phyloP scores from a whole-genome alignment of 2,329 filamentous ascomycete species.

The Orbilia blumenaviensis region DNA sequence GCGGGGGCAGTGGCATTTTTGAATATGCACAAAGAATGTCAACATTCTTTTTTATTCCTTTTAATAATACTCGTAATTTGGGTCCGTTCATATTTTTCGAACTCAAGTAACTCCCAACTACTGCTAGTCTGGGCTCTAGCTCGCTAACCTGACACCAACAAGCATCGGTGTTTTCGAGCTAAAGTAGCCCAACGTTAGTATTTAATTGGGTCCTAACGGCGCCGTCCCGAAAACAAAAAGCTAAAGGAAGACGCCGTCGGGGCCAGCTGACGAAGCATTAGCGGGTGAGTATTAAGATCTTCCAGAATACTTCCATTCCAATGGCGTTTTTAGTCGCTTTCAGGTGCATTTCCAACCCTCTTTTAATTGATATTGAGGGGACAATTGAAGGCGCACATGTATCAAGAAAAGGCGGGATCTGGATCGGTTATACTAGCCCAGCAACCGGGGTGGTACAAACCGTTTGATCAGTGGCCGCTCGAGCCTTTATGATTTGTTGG shows the following conservation, averaged over 20 bases:
- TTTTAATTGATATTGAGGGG: slow-evolving; percentile 12
- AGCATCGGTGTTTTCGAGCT: slow-evolving; percentile 5
- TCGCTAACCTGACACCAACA: slow-evolving; percentile 17
- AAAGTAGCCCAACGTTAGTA: slow-evolving; percentile 39
- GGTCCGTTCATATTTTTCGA: slow-evolving; percentile 1
- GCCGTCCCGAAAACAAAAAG: slow-evolving; percentile 16
- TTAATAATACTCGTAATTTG: too few species aligned
- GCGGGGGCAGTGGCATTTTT: slow-evolving; percentile 9
- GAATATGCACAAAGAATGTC: slow-evolving; percentile 17
- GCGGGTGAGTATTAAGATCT: slow-evolving; percentile 44
- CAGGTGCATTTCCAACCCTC: slow-evolving; percentile 4
- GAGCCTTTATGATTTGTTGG: slow-evolving; percentile 32
- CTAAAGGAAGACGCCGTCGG: not conserved
- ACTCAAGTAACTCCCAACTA: not conserved
- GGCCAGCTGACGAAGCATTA: slow-evolving; percentile 41
- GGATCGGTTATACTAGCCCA: not conserved
- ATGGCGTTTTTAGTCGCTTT: slow-evolving; percentile 29
- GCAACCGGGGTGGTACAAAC: not conserved
- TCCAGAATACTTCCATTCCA: slow-evolving; percentile 53
- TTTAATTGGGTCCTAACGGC: slow-evolving; percentile 30
- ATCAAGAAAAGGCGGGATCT: slow-evolving; percentile 19
- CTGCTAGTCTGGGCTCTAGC: not conserved
- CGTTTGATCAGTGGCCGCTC: slow-evolving; percentile 26
- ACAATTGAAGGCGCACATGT: slow-evolving; percentile 14
- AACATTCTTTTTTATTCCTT: not conserved